A percentile compares a stretch with the other conserved stretches of the same genome.
phyloP scores from a whole-genome alignment of 225 moss, liverwort and hornwort species.

The Thuidium tamariscinum region DNA sequence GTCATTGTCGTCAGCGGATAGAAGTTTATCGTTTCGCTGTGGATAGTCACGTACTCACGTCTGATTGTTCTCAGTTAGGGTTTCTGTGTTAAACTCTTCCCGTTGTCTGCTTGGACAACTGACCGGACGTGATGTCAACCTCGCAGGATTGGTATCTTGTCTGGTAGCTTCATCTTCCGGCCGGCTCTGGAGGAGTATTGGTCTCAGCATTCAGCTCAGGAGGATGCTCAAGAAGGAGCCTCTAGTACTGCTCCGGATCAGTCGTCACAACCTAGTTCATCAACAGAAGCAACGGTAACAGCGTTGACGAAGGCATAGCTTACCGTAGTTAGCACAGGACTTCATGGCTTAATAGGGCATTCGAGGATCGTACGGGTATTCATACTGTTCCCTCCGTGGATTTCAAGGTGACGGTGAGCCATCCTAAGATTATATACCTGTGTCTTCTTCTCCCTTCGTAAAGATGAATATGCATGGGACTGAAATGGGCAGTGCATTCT shows the following conservation, averaged over 20 bases:
- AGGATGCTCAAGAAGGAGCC: neutral
- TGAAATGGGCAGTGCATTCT: neutral
- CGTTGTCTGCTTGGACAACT: neutral
- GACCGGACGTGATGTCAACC: neutral
- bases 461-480: neutral
- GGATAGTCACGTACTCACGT: neutral
- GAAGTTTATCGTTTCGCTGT: neutral
- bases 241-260: neutral
- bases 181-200: constrained; percentile 41
- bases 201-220: constrained; percentile 5
- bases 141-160: constrained; percentile 35
- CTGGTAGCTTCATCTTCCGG: constrained; percentile 36
- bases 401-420: neutral
- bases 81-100: neutral
- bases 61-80: neutral
- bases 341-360: neutral
- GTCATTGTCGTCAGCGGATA: neutral
- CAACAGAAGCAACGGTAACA: neutral
- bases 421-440: neutral
- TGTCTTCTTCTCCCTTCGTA: neutral
- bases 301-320: neutral
- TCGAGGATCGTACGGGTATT: neutral
- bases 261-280: neutral
- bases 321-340: neutral
- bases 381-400: neutral